phyloP scores from a whole-genome alignment of 1,284 basidiomycete genomes.

The Papiliotrema terrestris region DNA sequence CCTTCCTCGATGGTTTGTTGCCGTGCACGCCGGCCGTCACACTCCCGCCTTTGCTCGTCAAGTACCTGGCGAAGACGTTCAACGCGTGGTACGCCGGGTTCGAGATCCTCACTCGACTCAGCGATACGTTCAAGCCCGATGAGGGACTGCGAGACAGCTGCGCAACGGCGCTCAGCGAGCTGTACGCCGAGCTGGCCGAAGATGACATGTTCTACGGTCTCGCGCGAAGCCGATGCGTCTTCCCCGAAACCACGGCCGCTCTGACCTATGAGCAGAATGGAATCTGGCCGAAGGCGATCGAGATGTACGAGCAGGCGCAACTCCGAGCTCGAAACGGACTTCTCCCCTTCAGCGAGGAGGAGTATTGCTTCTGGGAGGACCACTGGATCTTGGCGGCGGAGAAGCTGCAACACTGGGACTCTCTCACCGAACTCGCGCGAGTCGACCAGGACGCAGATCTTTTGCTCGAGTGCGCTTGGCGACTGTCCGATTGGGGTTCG shows the following conservation, averaged over 20 bases:
- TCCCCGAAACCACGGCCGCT: conserved; percentile 86
- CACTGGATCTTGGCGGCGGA: conserved; percentile 97
- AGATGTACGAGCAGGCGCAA: conserved; percentile 87
- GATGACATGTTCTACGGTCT: conserved; percentile 98
- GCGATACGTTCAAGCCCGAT: conserved; percentile 70
- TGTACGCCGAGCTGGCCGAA: conserved; percentile 93
- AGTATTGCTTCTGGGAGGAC: conserved; percentile 98
- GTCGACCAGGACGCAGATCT: conserved; percentile 90
- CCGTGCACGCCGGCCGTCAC: conserved; percentile 81
- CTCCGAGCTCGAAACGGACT: conserved; percentile 75
- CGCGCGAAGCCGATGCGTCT: conserved; percentile 85
- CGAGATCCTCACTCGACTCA: conserved; percentile 78
- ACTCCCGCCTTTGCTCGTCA: conserved; percentile 90
- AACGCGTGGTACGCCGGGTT: conserved; percentile 90
- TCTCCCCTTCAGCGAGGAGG: conserved; percentile 89
- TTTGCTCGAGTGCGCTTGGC: conserved; percentile 92
- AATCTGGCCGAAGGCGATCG: conserved; percentile 91
- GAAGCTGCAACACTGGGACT: conserved; percentile 98
- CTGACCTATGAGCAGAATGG: conserved; percentile 96
- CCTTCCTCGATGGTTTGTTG: conserved; percentile 77
- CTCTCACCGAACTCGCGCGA: conserved; percentile 86
- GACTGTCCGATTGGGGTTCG: conserved; percentile 83
- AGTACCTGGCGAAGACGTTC: conserved; percentile 94
- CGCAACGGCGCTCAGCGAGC: conserved; percentile 86
- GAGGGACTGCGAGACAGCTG: conserved; percentile 81